Evolutionary conservation across 495 filamentous ascomycete species (phyloP).

Genomic region (Penicillium diatomitis): DNA sequence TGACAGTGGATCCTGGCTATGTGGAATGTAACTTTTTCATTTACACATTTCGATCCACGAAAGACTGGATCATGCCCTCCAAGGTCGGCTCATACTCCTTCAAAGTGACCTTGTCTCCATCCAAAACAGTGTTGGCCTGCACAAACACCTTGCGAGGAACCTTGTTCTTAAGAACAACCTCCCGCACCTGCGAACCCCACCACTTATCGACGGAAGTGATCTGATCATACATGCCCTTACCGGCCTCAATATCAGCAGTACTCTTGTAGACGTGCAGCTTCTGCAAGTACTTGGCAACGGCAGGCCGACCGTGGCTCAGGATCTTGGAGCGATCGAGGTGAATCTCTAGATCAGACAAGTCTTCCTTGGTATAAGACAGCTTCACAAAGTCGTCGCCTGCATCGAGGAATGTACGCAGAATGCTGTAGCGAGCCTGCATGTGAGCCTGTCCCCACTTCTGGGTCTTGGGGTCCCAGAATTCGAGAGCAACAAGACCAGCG

Average conservation of each 20-base stretch:
- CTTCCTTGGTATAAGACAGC: slow-evolving; percentile 61
- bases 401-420: slow-evolving; percentile 77
- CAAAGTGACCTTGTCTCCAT: slow-evolving; percentile 64
- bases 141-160: slow-evolving; percentile 93
- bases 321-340: slow-evolving; percentile 79
- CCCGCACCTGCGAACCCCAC: slow-evolving; percentile 67
- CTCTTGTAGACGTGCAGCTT: slow-evolving; percentile 90
- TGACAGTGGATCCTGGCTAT: too few relatives aligned
- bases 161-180: slow-evolving; percentile 76
- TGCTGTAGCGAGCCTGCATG: slow-evolving; percentile 89
- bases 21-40: background rate
- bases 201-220: slow-evolving; percentile 77
- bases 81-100: slow-evolving; percentile 83
- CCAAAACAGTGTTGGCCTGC: slow-evolving; percentile 77
- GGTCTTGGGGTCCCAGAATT: slow-evolving; percentile 80
- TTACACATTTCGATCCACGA: slow-evolving; percentile 65
- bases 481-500: slow-evolving; percentile 72
- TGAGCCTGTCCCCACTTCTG: slow-evolving; percentile 93
- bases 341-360: slow-evolving; percentile 74
- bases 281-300: slow-evolving; percentile 81
- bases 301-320: slow-evolving; percentile 53
- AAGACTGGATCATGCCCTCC: slow-evolving; percentile 86
- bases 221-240: slow-evolving; percentile 65
- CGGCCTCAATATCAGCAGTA: slow-evolving; percentile 72
- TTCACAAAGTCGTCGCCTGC: slow-evolving; percentile 76